These are phyloP conservation scores for Russula vinacea DNA, from an alignment of 768 basidiomycete genomes.

Conservation along the genomic window DNA sequence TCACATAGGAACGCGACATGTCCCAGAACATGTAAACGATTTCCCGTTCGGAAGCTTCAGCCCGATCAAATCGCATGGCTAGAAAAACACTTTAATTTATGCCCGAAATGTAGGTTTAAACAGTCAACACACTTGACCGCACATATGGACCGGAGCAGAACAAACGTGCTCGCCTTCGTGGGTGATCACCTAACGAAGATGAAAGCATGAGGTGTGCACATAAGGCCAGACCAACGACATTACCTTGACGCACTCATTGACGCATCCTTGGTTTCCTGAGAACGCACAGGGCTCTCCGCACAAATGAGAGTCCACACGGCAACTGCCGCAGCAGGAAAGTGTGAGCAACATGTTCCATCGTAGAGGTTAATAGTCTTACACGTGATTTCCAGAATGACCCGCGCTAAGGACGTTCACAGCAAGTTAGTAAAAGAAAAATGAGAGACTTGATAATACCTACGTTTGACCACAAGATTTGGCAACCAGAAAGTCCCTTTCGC, in stretches of 20 bases:
- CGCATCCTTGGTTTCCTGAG: constrained; percentile 49
- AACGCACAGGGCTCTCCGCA: constrained; percentile 53
- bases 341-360: constrained; percentile 29
- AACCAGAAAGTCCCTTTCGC: constrained; percentile 33
- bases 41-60: constrained; percentile 21
- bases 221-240: not conserved
- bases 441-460: constrained; percentile 37
- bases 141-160: constrained; percentile 51
- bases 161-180: constrained; percentile 56
- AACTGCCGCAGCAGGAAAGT: constrained; percentile 35
- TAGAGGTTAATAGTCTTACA: constrained; percentile 37
- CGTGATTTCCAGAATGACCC: constrained; percentile 54
- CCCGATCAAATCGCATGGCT: constrained; percentile 27
- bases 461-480: constrained; percentile 44
- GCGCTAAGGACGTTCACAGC: constrained; percentile 39
- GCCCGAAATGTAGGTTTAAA: too few relatives aligned
- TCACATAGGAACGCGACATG: constrained; percentile 24
- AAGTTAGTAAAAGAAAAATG: not conserved
- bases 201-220: not conserved
- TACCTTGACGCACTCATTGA: constrained; percentile 52
- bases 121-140: constrained; percentile 47
- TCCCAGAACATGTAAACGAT: constrained; percentile 20
- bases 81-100: not conserved
- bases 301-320: constrained; percentile 48
- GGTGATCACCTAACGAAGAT: constrained; percentile 41